Percentiles rank a stretch among this genome's conserved stretches.
Conservation (phyloP, 768 basidiomycete genomes). For the Leccinum boreale region DNA sequence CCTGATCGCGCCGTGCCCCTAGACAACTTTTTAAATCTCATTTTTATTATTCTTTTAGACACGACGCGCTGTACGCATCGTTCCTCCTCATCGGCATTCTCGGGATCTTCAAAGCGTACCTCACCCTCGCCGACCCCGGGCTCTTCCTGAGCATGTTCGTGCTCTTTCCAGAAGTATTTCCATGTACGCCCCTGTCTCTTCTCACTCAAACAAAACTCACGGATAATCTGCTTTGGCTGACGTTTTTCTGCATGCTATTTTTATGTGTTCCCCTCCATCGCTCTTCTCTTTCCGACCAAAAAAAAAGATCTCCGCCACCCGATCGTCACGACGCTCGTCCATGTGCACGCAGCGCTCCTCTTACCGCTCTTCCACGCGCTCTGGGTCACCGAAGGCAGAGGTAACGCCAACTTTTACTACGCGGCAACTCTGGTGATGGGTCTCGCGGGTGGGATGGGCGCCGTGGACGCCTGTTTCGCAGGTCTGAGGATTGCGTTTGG, state of each 20-base stretch:
- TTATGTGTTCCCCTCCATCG: neutral
- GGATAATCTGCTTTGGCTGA: neutral
- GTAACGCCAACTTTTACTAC: slow-evolving; percentile 98
- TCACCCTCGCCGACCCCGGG: slow-evolving; percentile 85
- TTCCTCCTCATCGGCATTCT: slow-evolving; percentile 75
- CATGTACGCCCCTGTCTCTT: slow-evolving; percentile 52
- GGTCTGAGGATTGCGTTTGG: slow-evolving; percentile 76
- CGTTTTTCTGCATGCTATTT: neutral
- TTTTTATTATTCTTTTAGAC: slow-evolving; percentile 40
- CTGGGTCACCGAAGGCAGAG: slow-evolving; percentile 89
- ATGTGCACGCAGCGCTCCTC: slow-evolving; percentile 79
- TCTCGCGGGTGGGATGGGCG: slow-evolving; percentile 76
- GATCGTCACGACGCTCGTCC: slow-evolving; percentile 76
- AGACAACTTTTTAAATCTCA: neutral
- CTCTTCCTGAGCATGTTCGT: slow-evolving; percentile 78
- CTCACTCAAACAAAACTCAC: neutral
- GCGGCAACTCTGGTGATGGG: slow-evolving; percentile 94
- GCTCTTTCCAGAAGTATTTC: slow-evolving; percentile 80
- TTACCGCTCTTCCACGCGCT: slow-evolving; percentile 89
- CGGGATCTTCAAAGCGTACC: slow-evolving; percentile 87
- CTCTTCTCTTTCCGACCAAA: neutral
- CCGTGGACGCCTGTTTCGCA: slow-evolving; percentile 81
- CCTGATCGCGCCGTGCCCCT: neutral
- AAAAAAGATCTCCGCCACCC: slow-evolving; percentile 81
- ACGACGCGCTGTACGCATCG: slow-evolving; percentile 80